Evolutionary conservation across 768 basidiomycete species (phyloP).

Genomic region (Clitopilus passeckerianus): DNA sequence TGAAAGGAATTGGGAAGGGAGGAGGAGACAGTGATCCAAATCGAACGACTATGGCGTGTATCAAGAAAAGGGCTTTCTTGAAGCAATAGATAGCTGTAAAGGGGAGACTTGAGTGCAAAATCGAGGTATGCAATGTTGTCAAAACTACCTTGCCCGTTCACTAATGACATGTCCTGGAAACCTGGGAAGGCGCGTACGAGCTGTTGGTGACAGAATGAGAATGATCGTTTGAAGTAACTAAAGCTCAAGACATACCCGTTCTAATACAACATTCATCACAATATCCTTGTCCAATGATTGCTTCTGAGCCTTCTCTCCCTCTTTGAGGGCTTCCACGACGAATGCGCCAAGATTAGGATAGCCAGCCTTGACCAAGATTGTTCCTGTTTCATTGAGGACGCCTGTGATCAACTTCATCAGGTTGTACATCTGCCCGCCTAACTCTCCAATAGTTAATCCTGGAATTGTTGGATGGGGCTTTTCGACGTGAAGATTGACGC

Average conservation of each 20-base stretch:
- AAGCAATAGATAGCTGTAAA: conserved; percentile 75
- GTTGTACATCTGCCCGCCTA: conserved; percentile 70
- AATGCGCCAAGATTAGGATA: conserved; percentile 73
- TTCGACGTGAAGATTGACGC: conserved; percentile 59
- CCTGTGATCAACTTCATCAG: conserved; percentile 62
- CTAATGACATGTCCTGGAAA: conserved; percentile 71
- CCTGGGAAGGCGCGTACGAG: conserved; percentile 74
- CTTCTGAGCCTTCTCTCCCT: conserved; percentile 32
- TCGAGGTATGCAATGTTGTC: background rate
- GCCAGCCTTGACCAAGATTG: conserved; percentile 50
- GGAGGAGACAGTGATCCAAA: conserved; percentile 52
- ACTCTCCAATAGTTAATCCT: conserved; percentile 69
- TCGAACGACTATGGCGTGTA: conserved; percentile 63
- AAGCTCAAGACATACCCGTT: conserved; percentile 39
- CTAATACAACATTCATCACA: conserved; percentile 53
- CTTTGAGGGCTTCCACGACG: conserved; percentile 62
- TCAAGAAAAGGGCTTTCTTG: conserved; percentile 84
- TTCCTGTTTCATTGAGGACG: conserved; percentile 71
- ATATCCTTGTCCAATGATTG: conserved; percentile 24
- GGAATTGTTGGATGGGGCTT: conserved; percentile 61
- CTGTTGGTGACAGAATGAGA: conserved; percentile 30
- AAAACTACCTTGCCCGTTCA: conserved; percentile 58
- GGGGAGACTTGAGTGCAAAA: background rate
- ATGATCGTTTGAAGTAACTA: background rate
- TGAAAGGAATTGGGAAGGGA: conserved; percentile 61